These are phyloP conservation scores for Pythium volutum DNA, from an alignment of 352 stramenopile species.

Conservation along the genomic window DNA sequence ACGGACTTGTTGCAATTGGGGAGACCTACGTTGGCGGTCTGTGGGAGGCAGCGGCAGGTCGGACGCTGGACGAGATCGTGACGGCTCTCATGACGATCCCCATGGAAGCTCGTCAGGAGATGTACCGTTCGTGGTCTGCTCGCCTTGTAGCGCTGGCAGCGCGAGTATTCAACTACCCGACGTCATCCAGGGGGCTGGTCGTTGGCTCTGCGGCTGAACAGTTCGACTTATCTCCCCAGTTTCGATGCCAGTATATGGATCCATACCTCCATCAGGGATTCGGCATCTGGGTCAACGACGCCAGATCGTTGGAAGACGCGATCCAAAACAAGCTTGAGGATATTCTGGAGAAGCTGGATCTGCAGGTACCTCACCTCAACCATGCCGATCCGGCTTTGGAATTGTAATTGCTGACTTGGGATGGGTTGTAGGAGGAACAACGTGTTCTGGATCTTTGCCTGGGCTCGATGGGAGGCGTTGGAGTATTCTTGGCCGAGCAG, in stretches of 20 bases:
- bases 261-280: conserved; percentile 74
- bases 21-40: conserved; percentile 78
- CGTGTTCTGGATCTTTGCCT: conserved; percentile 81
- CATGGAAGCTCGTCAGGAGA: conserved; percentile 76
- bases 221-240: conserved; percentile 69
- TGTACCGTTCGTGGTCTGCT: conserved; percentile 85
- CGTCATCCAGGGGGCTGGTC: conserved; percentile 64
- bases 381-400: not conserved
- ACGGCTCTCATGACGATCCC: conserved; percentile 75
- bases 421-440: conserved; percentile 39
- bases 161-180: conserved; percentile 74
- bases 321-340: conserved; percentile 67
- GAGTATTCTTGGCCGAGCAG: conserved; percentile 64
- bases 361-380: conserved; percentile 36
- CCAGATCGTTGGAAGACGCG: conserved; percentile 52
- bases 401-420: not conserved
- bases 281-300: conserved; percentile 58
- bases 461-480: conserved; percentile 78
- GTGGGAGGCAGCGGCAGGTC: conserved; percentile 54
- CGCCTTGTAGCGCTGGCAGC: conserved; percentile 69
- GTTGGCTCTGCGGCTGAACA: conserved; percentile 67
- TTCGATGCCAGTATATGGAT: conserved; percentile 75
- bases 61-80: conserved; percentile 69
- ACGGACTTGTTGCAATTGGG: conserved; percentile 77
- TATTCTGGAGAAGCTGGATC: conserved; percentile 54